Evolutionary conservation across 257 asterid species (phyloP).

Genomic region (Cinchona pubescens): DNA sequence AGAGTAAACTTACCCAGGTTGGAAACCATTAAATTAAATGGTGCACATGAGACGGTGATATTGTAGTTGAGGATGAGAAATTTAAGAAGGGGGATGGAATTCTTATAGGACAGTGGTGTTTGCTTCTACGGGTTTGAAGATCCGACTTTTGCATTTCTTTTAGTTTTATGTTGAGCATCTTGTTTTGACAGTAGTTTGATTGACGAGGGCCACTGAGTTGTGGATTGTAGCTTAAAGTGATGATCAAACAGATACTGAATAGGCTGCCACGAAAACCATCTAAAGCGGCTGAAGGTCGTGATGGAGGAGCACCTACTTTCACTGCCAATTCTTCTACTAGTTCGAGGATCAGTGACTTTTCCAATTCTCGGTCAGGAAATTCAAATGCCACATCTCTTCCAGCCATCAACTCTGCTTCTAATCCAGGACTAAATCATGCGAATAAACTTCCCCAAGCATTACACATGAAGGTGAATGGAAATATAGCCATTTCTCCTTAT

Average conservation of each 20-base stretch:
- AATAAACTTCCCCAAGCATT: constrained; percentile 28
- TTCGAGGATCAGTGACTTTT: constrained; percentile 38
- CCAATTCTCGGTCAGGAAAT: constrained; percentile 36
- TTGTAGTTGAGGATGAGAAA: constrained; percentile 27
- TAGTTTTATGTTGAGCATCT: constrained; percentile 16
- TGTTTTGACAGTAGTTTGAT: constrained; percentile 14
- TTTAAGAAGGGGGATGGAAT: constrained; percentile 21
- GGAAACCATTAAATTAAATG: constrained; percentile 12
- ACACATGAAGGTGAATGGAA: constrained; percentile 48
- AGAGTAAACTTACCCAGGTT: constrained; percentile 23
- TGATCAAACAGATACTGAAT: constrained; percentile 74
- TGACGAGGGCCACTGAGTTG: constrained; percentile 21
- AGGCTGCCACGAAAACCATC: constrained; percentile 71
- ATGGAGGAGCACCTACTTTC: constrained; percentile 50
- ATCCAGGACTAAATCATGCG: constrained; percentile 30
- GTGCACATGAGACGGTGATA: constrained; percentile 24
- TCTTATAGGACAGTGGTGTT: constrained; percentile 16
- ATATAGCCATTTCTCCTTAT: constrained; percentile 38
- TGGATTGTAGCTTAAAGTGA: constrained; percentile 36
- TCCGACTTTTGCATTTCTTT: constrained; percentile 13
- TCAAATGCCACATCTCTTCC: constrained; percentile 33
- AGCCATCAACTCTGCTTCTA: constrained; percentile 33
- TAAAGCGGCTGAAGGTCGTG: constrained; percentile 61
- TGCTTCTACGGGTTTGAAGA: constrained; percentile 21
- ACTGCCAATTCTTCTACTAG: constrained; percentile 44